These are phyloP conservation scores for Penicillium herquei DNA, from an alignment of 495 filamentous ascomycete genomes.

Conservation along the genomic window DNA sequence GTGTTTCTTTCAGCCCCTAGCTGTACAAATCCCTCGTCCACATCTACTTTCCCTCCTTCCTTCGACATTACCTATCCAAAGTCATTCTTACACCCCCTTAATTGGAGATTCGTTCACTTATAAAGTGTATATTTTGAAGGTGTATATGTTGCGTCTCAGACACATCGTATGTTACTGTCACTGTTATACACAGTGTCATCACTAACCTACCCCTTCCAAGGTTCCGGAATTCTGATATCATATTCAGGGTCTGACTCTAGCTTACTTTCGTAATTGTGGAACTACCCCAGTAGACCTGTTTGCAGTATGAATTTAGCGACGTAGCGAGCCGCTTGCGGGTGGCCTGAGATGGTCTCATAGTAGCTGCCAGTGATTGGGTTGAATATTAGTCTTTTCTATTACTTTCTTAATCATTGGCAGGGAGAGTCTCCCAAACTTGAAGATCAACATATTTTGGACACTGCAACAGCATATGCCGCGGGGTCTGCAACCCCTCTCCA, in stretches of 20 bases:
- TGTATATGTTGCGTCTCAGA: neutral
- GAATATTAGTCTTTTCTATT: neutral
- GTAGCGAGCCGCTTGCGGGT: constrained; percentile 3
- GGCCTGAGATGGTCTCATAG: neutral
- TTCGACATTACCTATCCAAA: no score
- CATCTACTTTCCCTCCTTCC: no score
- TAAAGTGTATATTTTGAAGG: neutral
- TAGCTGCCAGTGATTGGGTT: no score
- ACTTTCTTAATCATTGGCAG: no score
- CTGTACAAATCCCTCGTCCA: no score
- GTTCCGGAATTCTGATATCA: neutral
- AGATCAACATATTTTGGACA: neutral
- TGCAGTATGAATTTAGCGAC: constrained; percentile 7
- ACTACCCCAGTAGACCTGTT: constrained; percentile 7
- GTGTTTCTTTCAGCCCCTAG: no score
- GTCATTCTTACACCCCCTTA: no score
- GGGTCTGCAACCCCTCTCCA: neutral
- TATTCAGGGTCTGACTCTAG: neutral
- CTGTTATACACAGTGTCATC: neutral
- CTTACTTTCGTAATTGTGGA: neutral
- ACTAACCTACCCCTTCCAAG: neutral
- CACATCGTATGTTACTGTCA: neutral
- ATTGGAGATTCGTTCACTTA: no score
- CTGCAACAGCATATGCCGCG: neutral
- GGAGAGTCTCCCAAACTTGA: no score